phyloP scores from a whole-genome alignment of 2,329 filamentous ascomycete genomes.

The Didymella segeticola region DNA sequence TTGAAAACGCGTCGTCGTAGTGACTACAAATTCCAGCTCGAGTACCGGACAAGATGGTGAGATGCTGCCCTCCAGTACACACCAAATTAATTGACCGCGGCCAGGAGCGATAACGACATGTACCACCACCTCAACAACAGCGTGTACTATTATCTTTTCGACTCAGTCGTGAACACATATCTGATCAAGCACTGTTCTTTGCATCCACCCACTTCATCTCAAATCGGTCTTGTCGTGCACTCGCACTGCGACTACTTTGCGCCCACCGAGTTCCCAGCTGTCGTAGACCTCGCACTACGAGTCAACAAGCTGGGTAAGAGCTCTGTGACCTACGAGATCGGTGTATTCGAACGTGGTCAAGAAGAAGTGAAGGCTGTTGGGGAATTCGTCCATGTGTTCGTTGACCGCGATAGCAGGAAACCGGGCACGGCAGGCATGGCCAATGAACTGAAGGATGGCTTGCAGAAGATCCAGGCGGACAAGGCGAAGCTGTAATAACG shows the following conservation, averaged over 20 bases:
- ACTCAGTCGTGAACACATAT: conserved; percentile 89
- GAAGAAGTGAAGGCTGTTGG: conserved; percentile 83
- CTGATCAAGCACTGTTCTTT: conserved; percentile 80
- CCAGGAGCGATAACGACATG: conserved; percentile 88
- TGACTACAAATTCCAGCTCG: conserved; percentile 80
- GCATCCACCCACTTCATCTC: conserved; percentile 70
- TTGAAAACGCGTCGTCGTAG: conserved; percentile 67
- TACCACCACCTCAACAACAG: conserved; percentile 94
- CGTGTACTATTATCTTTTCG: conserved; percentile 86
- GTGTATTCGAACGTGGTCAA: conserved; percentile 77
- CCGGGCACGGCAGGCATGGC: conserved; percentile 73
- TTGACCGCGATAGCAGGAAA: conserved; percentile 73
- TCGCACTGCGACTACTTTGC: conserved; percentile 86
- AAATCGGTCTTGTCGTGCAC: conserved; percentile 85
- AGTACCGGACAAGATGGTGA: conserved; percentile 90
- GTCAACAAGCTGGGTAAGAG: conserved; percentile 85
- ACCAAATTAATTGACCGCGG: conserved; percentile 14
- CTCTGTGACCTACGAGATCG: conserved; percentile 90
- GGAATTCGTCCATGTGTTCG: conserved; percentile 86
- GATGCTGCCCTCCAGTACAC: background rate
- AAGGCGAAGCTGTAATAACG: conserved; percentile 36
- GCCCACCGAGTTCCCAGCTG: conserved; percentile 79
- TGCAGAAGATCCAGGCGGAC: conserved; percentile 36
- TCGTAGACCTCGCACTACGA: conserved; percentile 80
- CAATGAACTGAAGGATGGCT: conserved; percentile 58